A percentile compares a stretch with the other conserved stretches of the same genome.
Conservation (phyloP, 495 filamentous ascomycete genomes). For the Lophiostoma macrostomum region DNA sequence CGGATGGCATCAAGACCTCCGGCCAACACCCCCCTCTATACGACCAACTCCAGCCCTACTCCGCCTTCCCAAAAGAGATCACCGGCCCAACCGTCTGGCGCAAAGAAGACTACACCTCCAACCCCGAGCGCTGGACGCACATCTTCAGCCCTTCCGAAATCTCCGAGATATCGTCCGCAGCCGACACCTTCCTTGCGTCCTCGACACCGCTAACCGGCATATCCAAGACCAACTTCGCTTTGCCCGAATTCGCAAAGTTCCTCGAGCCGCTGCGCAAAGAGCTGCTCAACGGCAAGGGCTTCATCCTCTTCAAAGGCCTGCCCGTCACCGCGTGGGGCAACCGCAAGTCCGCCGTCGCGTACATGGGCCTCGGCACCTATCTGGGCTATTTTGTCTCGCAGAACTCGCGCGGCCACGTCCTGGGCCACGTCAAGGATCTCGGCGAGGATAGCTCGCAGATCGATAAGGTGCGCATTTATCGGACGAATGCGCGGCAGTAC, state of each 20-base stretch:
- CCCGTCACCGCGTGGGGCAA: constrained; percentile 74
- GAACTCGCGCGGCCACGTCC: constrained; percentile 81
- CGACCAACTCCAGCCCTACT: constrained; percentile 63
- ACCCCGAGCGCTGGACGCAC: constrained; percentile 76
- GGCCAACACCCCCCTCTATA: constrained; percentile 78
- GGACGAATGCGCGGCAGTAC: constrained; percentile 78
- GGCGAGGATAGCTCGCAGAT: constrained; percentile 78
- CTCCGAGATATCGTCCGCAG: constrained; percentile 60
- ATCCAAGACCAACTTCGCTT: constrained; percentile 64
- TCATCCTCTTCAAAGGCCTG: constrained; percentile 83
- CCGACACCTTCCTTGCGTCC: constrained; percentile 64
- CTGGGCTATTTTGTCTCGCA: constrained; percentile 84
- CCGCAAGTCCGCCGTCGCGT: constrained; percentile 77
- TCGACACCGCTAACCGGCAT: constrained; percentile 70
- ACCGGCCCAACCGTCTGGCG: constrained; percentile 76
- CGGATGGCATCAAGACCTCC: constrained; percentile 58
- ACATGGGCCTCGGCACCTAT: constrained; percentile 86
- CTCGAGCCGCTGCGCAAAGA: constrained; percentile 61
- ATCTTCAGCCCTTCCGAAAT: constrained; percentile 64
- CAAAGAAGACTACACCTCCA: constrained; percentile 63
- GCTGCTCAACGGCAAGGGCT: constrained; percentile 79
- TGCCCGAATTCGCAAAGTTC: constrained; percentile 58
- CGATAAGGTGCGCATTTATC: constrained; percentile 81
- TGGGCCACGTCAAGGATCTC: constrained; percentile 88
- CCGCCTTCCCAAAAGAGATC: constrained; percentile 70